Base-by-base conservation (phyloP, 2,329 filamentous ascomycete genomes). In the Xylariaceae sp. region DNA sequence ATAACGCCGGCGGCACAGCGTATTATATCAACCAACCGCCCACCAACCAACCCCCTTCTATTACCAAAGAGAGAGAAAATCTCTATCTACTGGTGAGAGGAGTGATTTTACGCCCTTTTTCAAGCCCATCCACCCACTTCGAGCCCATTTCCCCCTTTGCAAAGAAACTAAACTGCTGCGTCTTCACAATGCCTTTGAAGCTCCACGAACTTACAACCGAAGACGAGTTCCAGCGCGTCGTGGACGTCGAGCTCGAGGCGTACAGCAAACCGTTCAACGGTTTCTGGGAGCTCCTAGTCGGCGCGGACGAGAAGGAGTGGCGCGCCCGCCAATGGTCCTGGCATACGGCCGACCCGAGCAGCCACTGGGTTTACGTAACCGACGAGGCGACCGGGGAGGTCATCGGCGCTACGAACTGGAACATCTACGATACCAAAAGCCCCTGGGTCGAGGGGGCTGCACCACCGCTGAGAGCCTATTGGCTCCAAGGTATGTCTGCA, bases 311-410 rank as follows among this genome's bases (percentile, higher is more conserved):
- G 7, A 46, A 50, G 4, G 48, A 50, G 11, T 46, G 36, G 14
- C 35, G 31, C 9, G 28, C 46, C 15, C 43, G 48, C 14, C 43
- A 46, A 28, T 21, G 38, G 11, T 37, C 40, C 16, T 50, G 48
- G 43, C 48, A 50, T 31, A 40, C 30, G 9, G 33, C 15, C 23
- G 43, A 50, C 16, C 43, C 46, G 4, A 41, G 36, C 12, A 50
- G 48, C 30, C 31, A 39, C 30, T 50, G 48, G 48, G 17, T 50
- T 35, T 50, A 48, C 29, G 46, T 48, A 6, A 43, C 46, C 9
- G 46, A 50, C 31, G 46, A 48, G 23, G 37, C 27, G 21, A 48
- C 42, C 16, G 48, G 48, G 18, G 34, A 50, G 5, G 46, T 50
- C 7, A 38, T 50, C 15, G 48, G 46, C 23, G 48, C 37, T 2